phyloP scores from a whole-genome alignment of 345 rosid genomes.

The Aegle marmelos region DNA sequence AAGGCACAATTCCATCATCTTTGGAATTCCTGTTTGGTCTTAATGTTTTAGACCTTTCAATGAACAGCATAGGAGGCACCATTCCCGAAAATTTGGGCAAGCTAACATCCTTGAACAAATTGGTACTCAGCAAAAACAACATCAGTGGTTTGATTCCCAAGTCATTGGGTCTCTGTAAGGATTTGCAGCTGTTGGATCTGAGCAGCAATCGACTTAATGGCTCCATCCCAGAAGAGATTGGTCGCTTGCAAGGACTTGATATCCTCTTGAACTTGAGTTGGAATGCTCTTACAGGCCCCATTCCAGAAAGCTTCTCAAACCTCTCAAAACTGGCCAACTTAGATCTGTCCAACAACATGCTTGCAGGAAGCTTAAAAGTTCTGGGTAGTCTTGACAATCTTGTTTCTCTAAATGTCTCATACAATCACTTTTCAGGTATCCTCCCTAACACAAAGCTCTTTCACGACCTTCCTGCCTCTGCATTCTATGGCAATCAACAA shows the following conservation, averaged over 20 bases:
- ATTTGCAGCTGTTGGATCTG: conserved; percentile 58
- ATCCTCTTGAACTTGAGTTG: conserved; percentile 65
- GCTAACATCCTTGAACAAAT: conserved; percentile 54
- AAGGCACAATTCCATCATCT: conserved; percentile 50
- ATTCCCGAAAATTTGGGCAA: conserved; percentile 52
- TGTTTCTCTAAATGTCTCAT: conserved; percentile 56
- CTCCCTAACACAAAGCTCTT: conserved; percentile 63
- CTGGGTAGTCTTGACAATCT: conserved; percentile 55
- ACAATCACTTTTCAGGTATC: conserved; percentile 56
- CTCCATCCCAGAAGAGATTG: conserved; percentile 52
- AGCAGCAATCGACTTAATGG: conserved; percentile 55
- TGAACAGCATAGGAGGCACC: conserved; percentile 40
- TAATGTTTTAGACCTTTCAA: conserved; percentile 59
- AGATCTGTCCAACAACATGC: conserved; percentile 58
- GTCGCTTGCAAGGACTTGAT: conserved; percentile 53
- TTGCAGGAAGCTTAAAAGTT: conserved; percentile 41
- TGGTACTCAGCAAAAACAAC: conserved; percentile 46
- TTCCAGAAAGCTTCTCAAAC: conserved; percentile 51
- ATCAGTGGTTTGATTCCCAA: conserved; percentile 53
- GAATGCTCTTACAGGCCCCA: conserved; percentile 52
- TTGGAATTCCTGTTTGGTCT: conserved; percentile 41
- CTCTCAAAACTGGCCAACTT: conserved; percentile 62
- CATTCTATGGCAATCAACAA: conserved; percentile 43
- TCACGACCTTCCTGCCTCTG: conserved; percentile 43
- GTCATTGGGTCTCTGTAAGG: conserved; percentile 53